phyloP scores from a whole-genome alignment of 2,329 filamentous ascomycete genomes.

The Tolypocladium cylindrosporum region DNA sequence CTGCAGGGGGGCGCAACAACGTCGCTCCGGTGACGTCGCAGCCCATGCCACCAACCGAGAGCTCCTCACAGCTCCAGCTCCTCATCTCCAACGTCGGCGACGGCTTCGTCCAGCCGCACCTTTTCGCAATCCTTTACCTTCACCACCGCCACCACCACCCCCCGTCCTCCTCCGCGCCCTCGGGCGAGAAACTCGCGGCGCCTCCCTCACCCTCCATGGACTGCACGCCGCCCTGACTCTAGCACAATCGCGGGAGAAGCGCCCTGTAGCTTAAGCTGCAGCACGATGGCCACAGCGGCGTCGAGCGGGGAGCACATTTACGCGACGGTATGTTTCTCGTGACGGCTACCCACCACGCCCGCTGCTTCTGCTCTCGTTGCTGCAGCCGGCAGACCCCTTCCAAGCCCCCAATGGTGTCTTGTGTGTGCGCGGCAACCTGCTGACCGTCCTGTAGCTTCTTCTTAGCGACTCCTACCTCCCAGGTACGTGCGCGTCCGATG shows the following conservation, averaged over 20 bases:
- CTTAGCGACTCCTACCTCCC: conserved; percentile 89
- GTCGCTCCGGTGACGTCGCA: background rate
- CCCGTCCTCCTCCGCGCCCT: too few species aligned
- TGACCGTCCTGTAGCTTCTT: conserved; percentile 55
- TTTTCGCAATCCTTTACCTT: background rate
- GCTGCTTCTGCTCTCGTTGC: background rate
- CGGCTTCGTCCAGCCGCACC: background rate
- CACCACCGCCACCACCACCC: background rate
- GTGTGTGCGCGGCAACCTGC: background rate
- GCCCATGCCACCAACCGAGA: background rate
- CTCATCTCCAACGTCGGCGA: background rate
- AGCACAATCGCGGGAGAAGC: background rate
- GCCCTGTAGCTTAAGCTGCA: conserved; percentile 21
- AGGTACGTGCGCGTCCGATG: conserved; percentile 43
- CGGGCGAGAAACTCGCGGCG: background rate
- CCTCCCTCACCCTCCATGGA: background rate
- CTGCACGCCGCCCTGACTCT: background rate
- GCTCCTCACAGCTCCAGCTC: background rate
- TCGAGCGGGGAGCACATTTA: conserved; percentile 41
- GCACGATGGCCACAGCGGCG: conserved; percentile 9
- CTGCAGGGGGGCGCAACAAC: background rate
- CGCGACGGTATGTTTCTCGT: conserved; percentile 38
- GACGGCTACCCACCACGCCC: background rate
- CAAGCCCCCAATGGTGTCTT: background rate
- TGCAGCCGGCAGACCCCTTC: background rate